Conservation (phyloP, 2,329 filamentous ascomycete species). For the Fusarium euwallaceae region DNA sequence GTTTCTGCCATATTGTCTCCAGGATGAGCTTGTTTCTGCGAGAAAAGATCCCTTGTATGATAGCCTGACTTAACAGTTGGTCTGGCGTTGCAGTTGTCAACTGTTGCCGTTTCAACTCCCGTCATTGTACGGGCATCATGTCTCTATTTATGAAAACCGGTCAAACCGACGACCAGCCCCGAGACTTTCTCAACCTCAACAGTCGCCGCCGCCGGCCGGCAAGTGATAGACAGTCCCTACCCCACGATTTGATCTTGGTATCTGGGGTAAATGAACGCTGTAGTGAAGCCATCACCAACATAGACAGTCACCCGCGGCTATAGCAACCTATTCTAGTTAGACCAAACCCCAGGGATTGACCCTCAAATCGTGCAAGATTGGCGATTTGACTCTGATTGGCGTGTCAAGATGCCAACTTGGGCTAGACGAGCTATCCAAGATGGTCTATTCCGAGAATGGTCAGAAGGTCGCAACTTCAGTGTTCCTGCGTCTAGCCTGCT, state of each 20-base stretch:
- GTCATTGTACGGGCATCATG: neutral
- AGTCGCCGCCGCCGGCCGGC: neutral
- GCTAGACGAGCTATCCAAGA: neutral
- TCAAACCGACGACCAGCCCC: neutral
- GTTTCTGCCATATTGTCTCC: neutral
- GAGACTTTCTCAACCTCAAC: neutral
- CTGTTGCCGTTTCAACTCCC: neutral
- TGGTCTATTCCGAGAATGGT: neutral
- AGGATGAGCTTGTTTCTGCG: neutral
- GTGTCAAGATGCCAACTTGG: neutral
- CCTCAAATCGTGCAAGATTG: neutral
- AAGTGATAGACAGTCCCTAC: neutral
- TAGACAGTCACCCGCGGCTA: neutral
- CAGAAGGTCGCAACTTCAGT: constrained; percentile 38
- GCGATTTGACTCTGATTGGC: neutral
- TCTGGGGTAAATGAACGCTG: neutral
- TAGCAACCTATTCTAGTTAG: neutral
- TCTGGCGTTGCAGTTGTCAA: neutral
- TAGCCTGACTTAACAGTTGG: neutral
- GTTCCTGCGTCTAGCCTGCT: constrained; percentile 13
- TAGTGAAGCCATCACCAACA: constrained; percentile 1
- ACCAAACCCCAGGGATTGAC: neutral
- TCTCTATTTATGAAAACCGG: neutral
- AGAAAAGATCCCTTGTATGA: neutral
- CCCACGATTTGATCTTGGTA: neutral